Conservation (phyloP, 495 filamentous ascomycete species). For the Neurospora hispaniola region DNA sequence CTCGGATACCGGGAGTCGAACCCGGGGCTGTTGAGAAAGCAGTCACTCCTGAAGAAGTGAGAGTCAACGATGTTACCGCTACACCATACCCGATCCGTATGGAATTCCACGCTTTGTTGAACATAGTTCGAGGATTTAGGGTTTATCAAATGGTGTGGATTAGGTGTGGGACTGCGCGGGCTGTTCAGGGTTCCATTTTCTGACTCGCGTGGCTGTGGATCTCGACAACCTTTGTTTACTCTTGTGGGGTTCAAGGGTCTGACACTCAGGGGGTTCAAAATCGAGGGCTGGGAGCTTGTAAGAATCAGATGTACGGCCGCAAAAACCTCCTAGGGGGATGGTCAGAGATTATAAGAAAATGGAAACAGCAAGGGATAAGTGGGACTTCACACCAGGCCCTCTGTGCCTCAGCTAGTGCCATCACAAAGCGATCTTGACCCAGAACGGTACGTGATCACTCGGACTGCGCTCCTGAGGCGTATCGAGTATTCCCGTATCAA, state of each 20-base stretch:
- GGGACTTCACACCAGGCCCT: background rate
- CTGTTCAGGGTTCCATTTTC: background rate
- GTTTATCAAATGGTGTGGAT: background rate
- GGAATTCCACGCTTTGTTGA: background rate
- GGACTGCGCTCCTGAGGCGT: constrained; percentile 21
- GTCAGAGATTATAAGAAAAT: background rate
- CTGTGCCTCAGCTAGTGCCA: background rate
- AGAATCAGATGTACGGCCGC: background rate
- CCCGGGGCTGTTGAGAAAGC: too few species aligned
- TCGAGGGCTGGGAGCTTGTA: background rate
- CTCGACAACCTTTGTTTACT: background rate
- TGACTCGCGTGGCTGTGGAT: background rate
- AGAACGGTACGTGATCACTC: constrained; percentile 30
- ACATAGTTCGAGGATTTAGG: background rate
- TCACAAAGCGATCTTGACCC: constrained; percentile 10
- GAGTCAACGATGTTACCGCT: too few species aligned
- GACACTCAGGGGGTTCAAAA: background rate
- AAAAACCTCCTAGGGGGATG: background rate
- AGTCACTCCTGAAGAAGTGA: too few species aligned
- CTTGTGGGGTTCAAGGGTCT: background rate
- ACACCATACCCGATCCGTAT: background rate
- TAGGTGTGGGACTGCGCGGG: background rate
- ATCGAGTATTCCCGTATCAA: constrained; percentile 23
- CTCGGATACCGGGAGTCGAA: background rate
- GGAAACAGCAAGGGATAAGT: background rate